These are phyloP conservation scores for Arthrinium puccinioides DNA, from an alignment of 2,329 filamentous ascomycete species.

Conservation along the genomic window DNA sequence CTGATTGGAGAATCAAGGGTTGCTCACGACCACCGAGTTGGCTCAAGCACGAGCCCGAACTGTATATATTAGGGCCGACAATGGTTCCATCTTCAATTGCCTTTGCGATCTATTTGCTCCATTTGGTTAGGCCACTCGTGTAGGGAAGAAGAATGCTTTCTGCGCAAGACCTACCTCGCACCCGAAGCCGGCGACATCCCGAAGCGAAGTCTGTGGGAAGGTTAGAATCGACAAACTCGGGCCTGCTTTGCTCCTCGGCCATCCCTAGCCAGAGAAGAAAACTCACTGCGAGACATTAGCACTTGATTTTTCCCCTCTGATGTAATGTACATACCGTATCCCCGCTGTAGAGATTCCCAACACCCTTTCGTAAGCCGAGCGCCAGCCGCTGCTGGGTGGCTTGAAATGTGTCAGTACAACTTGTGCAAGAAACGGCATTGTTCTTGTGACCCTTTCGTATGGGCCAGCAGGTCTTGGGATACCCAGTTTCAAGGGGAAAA, in stretches of 20 bases:
- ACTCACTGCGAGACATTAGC: no score
- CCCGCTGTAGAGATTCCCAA: constrained; percentile 30
- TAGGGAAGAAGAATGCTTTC: no score
- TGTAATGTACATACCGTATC: constrained; percentile 11
- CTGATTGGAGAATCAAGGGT: no score
- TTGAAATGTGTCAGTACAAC: no score
- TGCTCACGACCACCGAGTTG: constrained; percentile 21
- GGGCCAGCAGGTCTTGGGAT: no score
- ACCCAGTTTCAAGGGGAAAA: no score
- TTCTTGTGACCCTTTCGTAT: no score
- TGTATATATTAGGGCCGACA: constrained; percentile 25
- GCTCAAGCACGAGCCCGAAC: constrained; percentile 23
- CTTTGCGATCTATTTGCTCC: constrained; percentile 1
- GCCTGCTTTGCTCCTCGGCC: no score
- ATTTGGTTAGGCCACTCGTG: no score
- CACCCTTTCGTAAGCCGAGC: constrained; percentile 25
- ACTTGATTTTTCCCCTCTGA: no score
- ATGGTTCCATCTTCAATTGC: constrained; percentile 24
- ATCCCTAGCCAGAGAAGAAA: no score
- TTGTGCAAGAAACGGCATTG: no score
- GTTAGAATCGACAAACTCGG: background rate
- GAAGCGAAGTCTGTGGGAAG: constrained; percentile 18
- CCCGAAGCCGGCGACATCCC: constrained; percentile 25
- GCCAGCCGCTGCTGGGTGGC: constrained; percentile 24
- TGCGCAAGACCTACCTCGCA: constrained; percentile 25